Evolutionary conservation across 2,329 filamentous ascomycete genomes (phyloP).

Genomic region (Huntiella savannae): DNA sequence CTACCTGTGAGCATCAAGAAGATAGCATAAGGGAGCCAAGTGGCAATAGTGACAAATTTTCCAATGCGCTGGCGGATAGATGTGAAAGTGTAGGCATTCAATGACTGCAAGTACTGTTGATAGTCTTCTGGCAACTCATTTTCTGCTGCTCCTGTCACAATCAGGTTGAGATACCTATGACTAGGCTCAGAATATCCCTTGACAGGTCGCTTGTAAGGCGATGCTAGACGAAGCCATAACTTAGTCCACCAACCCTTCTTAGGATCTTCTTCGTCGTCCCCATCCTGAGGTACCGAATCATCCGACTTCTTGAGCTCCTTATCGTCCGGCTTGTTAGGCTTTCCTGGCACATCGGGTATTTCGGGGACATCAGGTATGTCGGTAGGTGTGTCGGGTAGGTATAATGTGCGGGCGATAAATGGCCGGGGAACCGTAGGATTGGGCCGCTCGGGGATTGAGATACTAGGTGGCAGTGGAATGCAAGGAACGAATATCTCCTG

Average conservation of each 20-base stretch:
- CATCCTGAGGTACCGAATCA: constrained; percentile 11
- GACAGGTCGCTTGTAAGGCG: constrained; percentile 35
- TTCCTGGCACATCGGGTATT: constrained; percentile 16
- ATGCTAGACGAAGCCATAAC: constrained; percentile 29
- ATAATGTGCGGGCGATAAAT: constrained; percentile 74
- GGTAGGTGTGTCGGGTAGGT: constrained; percentile 21
- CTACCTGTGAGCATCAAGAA: constrained; percentile 27
- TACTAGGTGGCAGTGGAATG: constrained; percentile 40
- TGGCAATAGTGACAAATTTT: constrained; percentile 39
- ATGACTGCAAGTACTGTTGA: constrained; percentile 46
- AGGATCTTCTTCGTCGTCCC: constrained; percentile 10
- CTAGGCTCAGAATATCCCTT: constrained; percentile 66
- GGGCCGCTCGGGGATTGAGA: constrained; percentile 45
- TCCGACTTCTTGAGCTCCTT: constrained; percentile 2
- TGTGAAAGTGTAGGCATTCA: constrained; percentile 55
- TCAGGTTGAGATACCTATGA: constrained; percentile 61
- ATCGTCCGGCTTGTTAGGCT: constrained; percentile 13
- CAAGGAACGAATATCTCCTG: constrained; percentile 67
- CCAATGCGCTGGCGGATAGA: constrained; percentile 47
- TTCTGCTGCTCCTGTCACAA: constrained; percentile 61
- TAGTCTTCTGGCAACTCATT: constrained; percentile 67
- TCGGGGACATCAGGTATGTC: constrained; percentile 31
- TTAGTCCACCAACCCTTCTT: constrained; percentile 15
- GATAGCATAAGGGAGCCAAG: constrained; percentile 31
- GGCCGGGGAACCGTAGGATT: constrained; percentile 33